Evolutionary conservation across 225 moss, liverwort and hornwort genomes (phyloP).

Genomic region (Thuidium tamariscinum): DNA sequence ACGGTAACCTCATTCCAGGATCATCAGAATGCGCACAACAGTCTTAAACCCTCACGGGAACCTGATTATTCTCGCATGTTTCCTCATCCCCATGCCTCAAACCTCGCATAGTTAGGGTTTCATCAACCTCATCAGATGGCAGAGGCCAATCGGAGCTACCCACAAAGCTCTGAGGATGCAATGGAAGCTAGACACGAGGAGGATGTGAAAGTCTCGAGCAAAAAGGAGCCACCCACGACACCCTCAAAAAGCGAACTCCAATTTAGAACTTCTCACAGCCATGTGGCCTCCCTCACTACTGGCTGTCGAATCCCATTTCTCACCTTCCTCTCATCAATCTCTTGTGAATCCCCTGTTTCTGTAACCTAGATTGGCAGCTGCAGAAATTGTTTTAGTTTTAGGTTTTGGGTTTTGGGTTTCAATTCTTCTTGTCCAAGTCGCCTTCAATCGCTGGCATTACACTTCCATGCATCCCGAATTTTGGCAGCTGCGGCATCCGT

Average conservation of each 20-base stretch:
- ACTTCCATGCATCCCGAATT: not conserved
- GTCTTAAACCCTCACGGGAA: not conserved
- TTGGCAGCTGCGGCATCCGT: not conserved
- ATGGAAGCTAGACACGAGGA: conserved; percentile 13
- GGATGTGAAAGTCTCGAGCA: not conserved
- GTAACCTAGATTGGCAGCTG: not conserved
- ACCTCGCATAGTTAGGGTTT: not conserved
- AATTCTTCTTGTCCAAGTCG: not conserved
- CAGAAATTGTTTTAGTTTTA: not conserved
- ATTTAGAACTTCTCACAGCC: not conserved
- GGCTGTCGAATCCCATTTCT: not conserved
- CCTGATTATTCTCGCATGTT: not conserved
- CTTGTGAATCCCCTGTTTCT: not conserved
- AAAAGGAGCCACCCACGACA: not conserved
- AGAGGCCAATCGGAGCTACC: not conserved
- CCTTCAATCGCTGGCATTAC: not conserved
- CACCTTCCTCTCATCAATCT: not conserved
- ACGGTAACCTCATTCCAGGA: not conserved
- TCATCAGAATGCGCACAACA: too few species aligned
- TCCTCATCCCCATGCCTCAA: not conserved
- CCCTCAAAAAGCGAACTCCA: not conserved
- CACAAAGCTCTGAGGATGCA: not conserved
- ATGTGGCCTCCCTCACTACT: not conserved
- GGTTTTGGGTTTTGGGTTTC: not conserved
- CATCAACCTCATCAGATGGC: not conserved